Evolutionary conservation across 805 yeast species (phyloP), one percentile per base, ranked within the genome.

Genomic region (Lipomyces spencermartinsiae): DNA sequence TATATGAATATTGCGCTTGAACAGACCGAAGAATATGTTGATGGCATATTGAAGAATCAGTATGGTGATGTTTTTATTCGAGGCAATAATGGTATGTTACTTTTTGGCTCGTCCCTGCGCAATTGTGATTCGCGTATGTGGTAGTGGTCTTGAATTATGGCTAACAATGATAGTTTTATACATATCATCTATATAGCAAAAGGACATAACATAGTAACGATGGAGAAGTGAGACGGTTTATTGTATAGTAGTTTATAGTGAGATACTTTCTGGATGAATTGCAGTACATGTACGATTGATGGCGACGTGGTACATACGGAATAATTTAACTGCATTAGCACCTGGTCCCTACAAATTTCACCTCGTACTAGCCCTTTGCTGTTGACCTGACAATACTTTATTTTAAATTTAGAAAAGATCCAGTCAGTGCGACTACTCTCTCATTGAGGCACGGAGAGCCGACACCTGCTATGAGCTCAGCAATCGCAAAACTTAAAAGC

Each of bases 1-100:
- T 95, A 89, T 81, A 93, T 95, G 97, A 95, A 95, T 80, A 89
- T 95, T 60, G 97, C 94, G 1, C 83, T 95, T 71, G 92, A 90
- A 64, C 84, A 88, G 69, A 87, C 97, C 3, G 83, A 86, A 59
- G 99, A 95, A 76, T 78, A 80, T 58, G 85, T 86, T 43, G 80
- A 81, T 62, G 85, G 85, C 6, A 82, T 83, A 59, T 76, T 77
- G 57, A 85, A 84, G 49, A 85, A 84, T 69, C 80, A 79, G 34
- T 89, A 87, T 70, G 91, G 91, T 39, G 97, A 91, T 78, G 93
- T 91, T 35, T 92, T 92, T 76, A 86, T 92, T 72, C 86, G 97
- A 79, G 97, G 97, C 51, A 92, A 91, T 76, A 89, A 90, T 76
- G 95, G 93, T 84, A 82, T 79, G 88, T 73, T 53, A 5, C 14